Conservation (phyloP, 176 grass and related monocot species). For the Bromus sterilis region DNA sequence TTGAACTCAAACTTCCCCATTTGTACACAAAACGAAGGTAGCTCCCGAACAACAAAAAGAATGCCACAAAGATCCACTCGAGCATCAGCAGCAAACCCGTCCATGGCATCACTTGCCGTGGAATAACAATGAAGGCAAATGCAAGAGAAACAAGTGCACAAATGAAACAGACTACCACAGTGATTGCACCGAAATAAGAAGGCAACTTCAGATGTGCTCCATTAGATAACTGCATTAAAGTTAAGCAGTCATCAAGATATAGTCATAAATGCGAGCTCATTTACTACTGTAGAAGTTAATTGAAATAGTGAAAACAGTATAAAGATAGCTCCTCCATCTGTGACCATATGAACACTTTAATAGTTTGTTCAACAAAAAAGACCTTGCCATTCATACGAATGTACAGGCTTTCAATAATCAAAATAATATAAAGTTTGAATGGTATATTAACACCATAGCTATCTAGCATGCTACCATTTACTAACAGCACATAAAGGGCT, state of each 20-base stretch:
- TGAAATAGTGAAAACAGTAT: not conserved
- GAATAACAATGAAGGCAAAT: conserved; percentile 64
- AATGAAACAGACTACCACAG: conserved; percentile 47
- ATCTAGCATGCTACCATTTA: not conserved
- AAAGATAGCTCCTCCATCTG: not conserved
- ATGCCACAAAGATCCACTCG: conserved; percentile 61
- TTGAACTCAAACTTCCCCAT: conserved; percentile 58
- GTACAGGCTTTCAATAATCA: not conserved
- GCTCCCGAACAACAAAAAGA: conserved; percentile 61
- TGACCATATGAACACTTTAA: not conserved
- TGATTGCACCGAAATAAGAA: conserved; percentile 51
- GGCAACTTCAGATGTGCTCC: conserved; percentile 49
- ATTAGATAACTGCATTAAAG: conserved; percentile 41
- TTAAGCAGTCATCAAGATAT: conserved; percentile 6
- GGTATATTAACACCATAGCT: not conserved
- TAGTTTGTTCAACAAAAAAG: not conserved
- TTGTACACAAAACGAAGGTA: conserved; percentile 59
- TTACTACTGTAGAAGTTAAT: no score
- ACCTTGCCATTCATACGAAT: not conserved
- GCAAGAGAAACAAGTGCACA: conserved; percentile 53
- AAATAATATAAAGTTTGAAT: not conserved
- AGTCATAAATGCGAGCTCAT: not conserved
- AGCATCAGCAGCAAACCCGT: conserved; percentile 84
- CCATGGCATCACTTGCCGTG: conserved; percentile 81
- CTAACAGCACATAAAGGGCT: not conserved